Evolutionary conservation across 2,329 filamentous ascomycete species (phyloP).

Genomic region (Coniochaeta sp.): DNA sequence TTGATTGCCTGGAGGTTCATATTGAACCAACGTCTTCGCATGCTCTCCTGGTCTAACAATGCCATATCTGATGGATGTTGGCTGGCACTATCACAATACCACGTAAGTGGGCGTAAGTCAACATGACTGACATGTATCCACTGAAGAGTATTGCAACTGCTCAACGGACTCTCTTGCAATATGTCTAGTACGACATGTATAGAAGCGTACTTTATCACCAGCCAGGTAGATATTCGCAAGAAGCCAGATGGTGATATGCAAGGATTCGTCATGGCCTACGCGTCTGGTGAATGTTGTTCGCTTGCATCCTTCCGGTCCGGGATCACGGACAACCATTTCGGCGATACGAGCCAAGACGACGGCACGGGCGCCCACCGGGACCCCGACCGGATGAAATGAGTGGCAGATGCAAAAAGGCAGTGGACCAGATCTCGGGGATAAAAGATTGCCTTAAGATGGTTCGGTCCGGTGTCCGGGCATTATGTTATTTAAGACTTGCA

Average conservation of each 20-base stretch:
- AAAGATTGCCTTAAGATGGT: not conserved
- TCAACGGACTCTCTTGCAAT: no score
- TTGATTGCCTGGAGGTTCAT: no score
- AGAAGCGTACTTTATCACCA: no score
- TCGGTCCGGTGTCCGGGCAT: not conserved
- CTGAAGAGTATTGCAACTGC: no score
- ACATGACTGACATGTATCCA: no score
- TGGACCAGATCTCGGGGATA: not conserved
- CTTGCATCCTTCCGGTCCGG: not conserved
- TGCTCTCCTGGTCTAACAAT: no score
- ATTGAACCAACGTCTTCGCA: no score
- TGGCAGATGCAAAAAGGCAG: not conserved
- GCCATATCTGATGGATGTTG: no score
- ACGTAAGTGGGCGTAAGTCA: no score
- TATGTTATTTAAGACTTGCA: not conserved
- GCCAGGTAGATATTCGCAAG: no score
- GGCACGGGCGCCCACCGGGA: not conserved
- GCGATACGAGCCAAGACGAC: not conserved
- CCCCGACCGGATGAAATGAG: not conserved
- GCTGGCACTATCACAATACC: no score
- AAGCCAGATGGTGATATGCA: not conserved
- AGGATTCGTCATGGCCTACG: not conserved
- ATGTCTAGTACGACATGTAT: no score
- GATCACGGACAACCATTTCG: not conserved
- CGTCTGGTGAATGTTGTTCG: not conserved